Evolutionary conservation across 164 flowering plant genomes (phyloP), one percentile per base, ranked within the genome.

Genomic region (Dillenia suffruticosa): DNA sequence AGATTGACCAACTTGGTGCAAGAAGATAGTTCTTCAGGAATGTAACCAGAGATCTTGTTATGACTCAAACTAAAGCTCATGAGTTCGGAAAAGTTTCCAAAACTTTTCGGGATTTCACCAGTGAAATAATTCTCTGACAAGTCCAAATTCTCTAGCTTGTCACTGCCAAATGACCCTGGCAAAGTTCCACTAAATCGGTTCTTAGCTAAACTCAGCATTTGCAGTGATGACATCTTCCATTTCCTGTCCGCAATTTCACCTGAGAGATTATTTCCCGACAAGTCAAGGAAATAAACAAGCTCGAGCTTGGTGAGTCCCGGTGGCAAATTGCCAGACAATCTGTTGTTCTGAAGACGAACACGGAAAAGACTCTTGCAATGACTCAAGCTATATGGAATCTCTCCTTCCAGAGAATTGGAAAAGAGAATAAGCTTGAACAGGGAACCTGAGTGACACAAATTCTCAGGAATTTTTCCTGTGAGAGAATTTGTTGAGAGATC

Each of bases 401-500:
- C 64, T 0, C 96, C 95, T 13, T 64, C 56, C 16, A 92, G 80
- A 9, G 70, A 77, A 59, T 92, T 92, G 12, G 93, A 82, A 74
- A 92, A 92, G 62, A 92, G 86, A 64, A 89, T 88, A 53, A 92
- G 93, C 77, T 90, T 88, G 44, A 64, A 71, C 10, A 92, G 84
- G 10, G 50, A 54, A 12, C 87, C 80, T 0, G 87, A 80, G 26
- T 57, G 17, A 67, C 98, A 89, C 0, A 88, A 66, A 10, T 70
- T 66, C 11, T 73, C 77, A 0, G 98, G 98, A 6, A 92, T 78
- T 60, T 68, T 66, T 9, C 96, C 98, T 1, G 79, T 68, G 63
- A 92, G 91, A 44, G 59, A 26, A 58, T 92, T 92, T 22, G 92
- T 75, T 22, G 98, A 92, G 46, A 92, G 89, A 79, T 92, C 98